Conservation (phyloP, 2,329 filamentous ascomycete species). For the Curvularia lunata region DNA sequence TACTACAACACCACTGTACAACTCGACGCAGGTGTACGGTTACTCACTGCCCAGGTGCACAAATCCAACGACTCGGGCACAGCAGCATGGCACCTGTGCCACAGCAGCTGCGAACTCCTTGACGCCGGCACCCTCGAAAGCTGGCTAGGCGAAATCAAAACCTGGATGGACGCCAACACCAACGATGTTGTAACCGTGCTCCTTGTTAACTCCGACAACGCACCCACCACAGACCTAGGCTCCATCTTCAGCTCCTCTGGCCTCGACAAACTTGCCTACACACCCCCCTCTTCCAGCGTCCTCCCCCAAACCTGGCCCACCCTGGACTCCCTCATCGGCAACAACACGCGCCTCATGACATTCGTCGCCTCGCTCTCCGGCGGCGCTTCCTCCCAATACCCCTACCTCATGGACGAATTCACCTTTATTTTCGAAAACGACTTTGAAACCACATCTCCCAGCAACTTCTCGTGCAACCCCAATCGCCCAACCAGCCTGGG, state of each 20-base stretch:
- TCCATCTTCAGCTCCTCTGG: constrained; percentile 56
- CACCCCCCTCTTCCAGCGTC: constrained; percentile 48
- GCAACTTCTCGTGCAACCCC: constrained; percentile 74
- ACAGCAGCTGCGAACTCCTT: constrained; percentile 69
- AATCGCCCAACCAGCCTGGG: constrained; percentile 66
- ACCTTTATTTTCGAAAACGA: constrained; percentile 74
- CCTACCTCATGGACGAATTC: constrained; percentile 70
- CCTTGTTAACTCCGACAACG: constrained; percentile 72
- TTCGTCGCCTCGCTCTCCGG: constrained; percentile 65
- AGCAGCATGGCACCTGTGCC: constrained; percentile 69
- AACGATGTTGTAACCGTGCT: constrained; percentile 79
- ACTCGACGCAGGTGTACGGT: constrained; percentile 71
- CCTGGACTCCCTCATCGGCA: constrained; percentile 70
- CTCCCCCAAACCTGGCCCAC: constrained; percentile 71
- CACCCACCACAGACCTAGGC: constrained; percentile 62
- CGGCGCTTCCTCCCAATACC: constrained; percentile 46
- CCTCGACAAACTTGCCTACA: constrained; percentile 66
- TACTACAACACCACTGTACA: constrained; percentile 75
- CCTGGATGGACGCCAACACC: constrained; percentile 72
- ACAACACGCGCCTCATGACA: constrained; percentile 69
- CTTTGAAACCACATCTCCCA: constrained; percentile 67
- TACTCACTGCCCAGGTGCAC: constrained; percentile 77
- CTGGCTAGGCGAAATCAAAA: constrained; percentile 69
- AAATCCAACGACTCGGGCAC: constrained; percentile 53
- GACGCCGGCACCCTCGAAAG: constrained; percentile 70